These are phyloP conservation scores for Cornus controversa DNA, from an alignment of 148 eudicot genomes.

Conservation along the genomic window DNA sequence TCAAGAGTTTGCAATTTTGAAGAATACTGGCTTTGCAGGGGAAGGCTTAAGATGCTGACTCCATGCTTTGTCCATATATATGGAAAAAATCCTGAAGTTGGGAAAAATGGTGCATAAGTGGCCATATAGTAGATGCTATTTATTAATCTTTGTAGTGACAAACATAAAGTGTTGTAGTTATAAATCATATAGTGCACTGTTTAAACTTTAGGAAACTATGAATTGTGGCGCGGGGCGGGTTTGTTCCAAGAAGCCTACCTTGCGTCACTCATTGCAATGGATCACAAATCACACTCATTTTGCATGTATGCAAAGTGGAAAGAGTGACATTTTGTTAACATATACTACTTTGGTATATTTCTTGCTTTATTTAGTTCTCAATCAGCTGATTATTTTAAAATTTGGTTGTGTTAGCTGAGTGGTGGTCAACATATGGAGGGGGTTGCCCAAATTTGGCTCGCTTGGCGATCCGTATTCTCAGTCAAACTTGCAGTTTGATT, in stretches of 20 bases:
- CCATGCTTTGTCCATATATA: not conserved
- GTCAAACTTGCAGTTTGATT: conserved; percentile 81
- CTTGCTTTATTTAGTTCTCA: not conserved
- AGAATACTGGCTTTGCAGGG: not conserved
- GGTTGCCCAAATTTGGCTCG: conserved; percentile 85
- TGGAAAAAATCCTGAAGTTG: not conserved
- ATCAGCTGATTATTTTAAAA: not conserved
- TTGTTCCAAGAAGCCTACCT: not conserved
- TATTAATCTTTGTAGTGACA: not conserved
- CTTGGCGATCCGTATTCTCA: conserved; percentile 78
- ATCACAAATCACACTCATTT: not conserved
- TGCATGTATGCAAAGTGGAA: not conserved
- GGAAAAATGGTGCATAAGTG: not conserved
- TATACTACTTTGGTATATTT: not conserved
- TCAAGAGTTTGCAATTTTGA: not conserved
- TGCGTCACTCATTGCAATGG: not conserved
- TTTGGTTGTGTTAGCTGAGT: conserved; percentile 58
- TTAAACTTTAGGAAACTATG: not conserved
- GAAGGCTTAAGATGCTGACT: not conserved
- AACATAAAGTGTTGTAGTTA: not conserved
- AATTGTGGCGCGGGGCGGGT: not conserved
- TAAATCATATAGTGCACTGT: not conserved
- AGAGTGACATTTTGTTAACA: not conserved
- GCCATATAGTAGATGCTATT: not conserved
- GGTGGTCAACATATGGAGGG: conserved; percentile 97